Base-by-base conservation (phyloP, 495 filamentous ascomycete species). In the Penicillium bovifimosum region DNA sequence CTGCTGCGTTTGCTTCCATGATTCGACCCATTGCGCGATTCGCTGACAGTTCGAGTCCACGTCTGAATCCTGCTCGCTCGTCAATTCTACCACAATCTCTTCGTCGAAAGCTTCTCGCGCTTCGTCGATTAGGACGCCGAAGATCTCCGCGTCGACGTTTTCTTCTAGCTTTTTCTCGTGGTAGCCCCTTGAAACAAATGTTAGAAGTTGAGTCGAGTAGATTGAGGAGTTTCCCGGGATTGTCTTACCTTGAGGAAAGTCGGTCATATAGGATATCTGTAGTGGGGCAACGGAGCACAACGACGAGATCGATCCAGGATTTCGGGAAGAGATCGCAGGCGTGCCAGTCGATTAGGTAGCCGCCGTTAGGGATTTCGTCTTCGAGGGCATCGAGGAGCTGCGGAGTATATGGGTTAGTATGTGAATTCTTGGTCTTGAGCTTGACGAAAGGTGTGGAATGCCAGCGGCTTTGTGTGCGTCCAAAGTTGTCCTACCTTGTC, bases 91-190 rank as follows among this genome's bases (percentile, higher is more conserved):
- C 28, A 97, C 84, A 52, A 92, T 86, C 65, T 93, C 86, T 71
- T 86, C 83, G 52, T 91, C 86, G 61, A 90, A 99, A 41, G 86
- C 78, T 47, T 95, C 90, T 41, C 82, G 77, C 27, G 93, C 95
- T 72, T 99, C 95, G 52, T 96, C 86, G 7, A 95, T 69, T 27
- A 99, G 74, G 47, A 96, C 86, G 58, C 96, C 86, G 83, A 97
- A 96, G 63, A 99, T 99, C 76, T 99, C 95, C 27, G 88, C 84
- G 71, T 97, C 95, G 33, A 99, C 67, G 65, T 99, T 99, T 67
- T 97, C 93, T 64, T 96, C 87, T 24, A 99, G 70, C 66, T 99
- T 99, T 50, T 77, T 70, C 69, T 96, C 86, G 61, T 81, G 71
- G 64, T 95, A 96, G 51, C 85, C 82, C 51, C 89, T 87, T 39